Evolutionary conservation across 306 rosid species (phyloP).

Genomic region (cucumber (Cucumis sativus)): DNA sequence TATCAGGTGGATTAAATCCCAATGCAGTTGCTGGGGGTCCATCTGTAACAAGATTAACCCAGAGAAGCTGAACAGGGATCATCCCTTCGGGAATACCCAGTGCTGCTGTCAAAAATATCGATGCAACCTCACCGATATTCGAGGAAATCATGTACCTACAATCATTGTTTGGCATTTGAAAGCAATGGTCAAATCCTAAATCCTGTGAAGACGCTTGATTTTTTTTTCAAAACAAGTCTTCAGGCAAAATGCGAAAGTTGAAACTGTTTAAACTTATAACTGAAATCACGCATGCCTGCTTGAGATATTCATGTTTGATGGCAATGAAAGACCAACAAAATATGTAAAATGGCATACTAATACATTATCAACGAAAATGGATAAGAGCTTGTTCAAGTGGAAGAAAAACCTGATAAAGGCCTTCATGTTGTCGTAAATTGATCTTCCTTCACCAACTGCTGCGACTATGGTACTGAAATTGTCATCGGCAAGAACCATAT

Average conservation of each 20-base stretch:
- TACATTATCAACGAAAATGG: not conserved
- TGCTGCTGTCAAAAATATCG: slow-evolving; percentile 80
- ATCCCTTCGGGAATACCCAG: slow-evolving; percentile 93
- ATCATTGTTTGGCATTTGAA: not conserved
- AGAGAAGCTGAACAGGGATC: slow-evolving; percentile 95
- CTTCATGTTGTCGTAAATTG: slow-evolving; percentile 87
- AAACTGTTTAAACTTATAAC: not conserved
- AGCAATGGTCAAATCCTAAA: not conserved
- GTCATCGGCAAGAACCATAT: slow-evolving; percentile 95
- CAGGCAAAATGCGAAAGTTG: not conserved
- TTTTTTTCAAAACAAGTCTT: not conserved
- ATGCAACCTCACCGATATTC: slow-evolving; percentile 78
- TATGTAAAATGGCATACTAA: not conserved
- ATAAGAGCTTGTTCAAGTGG: not conserved
- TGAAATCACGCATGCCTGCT: not conserved
- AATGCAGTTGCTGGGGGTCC: slow-evolving; percentile 98
- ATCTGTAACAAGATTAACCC: slow-evolving; percentile 98
- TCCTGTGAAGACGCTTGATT: not conserved
- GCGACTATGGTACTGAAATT: slow-evolving; percentile 88
- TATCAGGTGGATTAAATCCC: slow-evolving; percentile 93
- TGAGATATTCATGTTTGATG: not conserved
- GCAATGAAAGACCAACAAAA: not conserved
- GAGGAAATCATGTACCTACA: slow-evolving; percentile 86
- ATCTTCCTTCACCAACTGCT: slow-evolving; percentile 96
- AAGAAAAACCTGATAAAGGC: slow-evolving; percentile 74